Base-by-base conservation (phyloP, 192 early-diverging fungal genomes). In the Coemansia sp. region DNA sequence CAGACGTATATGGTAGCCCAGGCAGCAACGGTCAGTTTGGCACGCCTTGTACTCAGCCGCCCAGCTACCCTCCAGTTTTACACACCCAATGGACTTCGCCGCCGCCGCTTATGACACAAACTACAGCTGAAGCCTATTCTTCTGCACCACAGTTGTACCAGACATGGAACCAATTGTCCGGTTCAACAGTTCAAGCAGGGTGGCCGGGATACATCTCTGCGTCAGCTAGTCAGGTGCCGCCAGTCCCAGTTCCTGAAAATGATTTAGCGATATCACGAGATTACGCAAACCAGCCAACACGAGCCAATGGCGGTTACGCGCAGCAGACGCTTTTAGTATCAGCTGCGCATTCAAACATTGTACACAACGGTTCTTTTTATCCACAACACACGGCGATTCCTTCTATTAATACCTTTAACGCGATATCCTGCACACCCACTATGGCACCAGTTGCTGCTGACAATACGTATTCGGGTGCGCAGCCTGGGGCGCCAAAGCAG, bases 301-400 rank as follows among this genome's bases (percentile, higher is more conserved):
- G 53, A 55, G 15, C 29, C 23, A 55, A 29, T 21, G 10, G 51
- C 53, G 29, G n/a, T 55, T 55, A 55, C 53, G 53, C 53, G 56
- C 56, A 57, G 56, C 56, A 57, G 56, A 35, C 32, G 7, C 32
- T 35, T 35, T 35, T 19, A 50, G 48, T 19, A 50, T 9, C 48
- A 5, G 32, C 32, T 55, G n/a, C 29, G 53, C 53, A 29, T 29
- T 55, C 24, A 55, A n/a, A 22, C 53, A 55, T 15, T n/a, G 29
- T 25, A 25, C 22, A 3, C 9, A 22, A 10, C 17, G 48, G 25
- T 55, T 55, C 29, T 55, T 25, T 29, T 55, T 25, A 24, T 12
- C 53, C 24, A 52, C 50, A 52, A 24, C 51, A 53, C 51, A 23
- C 9, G 22, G 21, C 51, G 14, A 2, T 29, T 29, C 12, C 24